Evolutionary conservation across 768 basidiomycete species (phyloP).

Genomic region (Mycena galopus): DNA sequence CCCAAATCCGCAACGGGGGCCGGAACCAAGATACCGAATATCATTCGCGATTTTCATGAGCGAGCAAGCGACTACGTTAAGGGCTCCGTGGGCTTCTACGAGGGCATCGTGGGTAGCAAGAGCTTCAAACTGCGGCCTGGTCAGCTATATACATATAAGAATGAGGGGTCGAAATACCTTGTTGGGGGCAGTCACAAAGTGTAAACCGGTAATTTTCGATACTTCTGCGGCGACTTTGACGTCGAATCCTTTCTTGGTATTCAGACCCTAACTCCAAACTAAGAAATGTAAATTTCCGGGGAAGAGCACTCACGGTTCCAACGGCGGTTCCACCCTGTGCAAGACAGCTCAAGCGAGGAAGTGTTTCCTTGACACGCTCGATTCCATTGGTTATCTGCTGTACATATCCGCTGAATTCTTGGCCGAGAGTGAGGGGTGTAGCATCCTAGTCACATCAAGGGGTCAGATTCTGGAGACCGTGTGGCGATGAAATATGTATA

Average conservation of each 20-base stretch:
- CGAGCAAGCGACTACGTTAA: slow-evolving; percentile 96
- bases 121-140: slow-evolving; percentile 85
- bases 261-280: slow-evolving; percentile 78
- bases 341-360: slow-evolving; percentile 89
- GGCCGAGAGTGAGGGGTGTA: slow-evolving; percentile 96
- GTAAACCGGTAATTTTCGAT: slow-evolving; percentile 88
- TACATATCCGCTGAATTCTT: slow-evolving; percentile 99
- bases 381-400: slow-evolving; percentile 95
- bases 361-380: slow-evolving; percentile 80
- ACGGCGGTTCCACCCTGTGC: slow-evolving; percentile 99
- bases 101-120: slow-evolving; percentile 98
- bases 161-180: slow-evolving; percentile 67
- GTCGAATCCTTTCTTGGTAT: slow-evolving; percentile 97
- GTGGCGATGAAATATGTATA: neutral
- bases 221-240: slow-evolving; percentile 93
- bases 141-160: slow-evolving; percentile 1
- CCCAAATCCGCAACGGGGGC: slow-evolving; percentile 96
- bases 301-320: slow-evolving; percentile 79
- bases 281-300: neutral
- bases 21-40: slow-evolving; percentile 97
- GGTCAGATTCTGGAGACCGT: neutral
- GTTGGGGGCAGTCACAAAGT: slow-evolving; percentile 98
- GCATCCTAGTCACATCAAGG: slow-evolving; percentile 75
- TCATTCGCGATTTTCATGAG: slow-evolving; percentile 99
- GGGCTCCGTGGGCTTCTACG: slow-evolving; percentile 95